Percentiles rank a stretch among this genome's conserved stretches.
These are phyloP conservation scores for Nemania serpens DNA, from an alignment of 2,329 filamentous ascomycete genomes.

Conservation along the genomic window DNA sequence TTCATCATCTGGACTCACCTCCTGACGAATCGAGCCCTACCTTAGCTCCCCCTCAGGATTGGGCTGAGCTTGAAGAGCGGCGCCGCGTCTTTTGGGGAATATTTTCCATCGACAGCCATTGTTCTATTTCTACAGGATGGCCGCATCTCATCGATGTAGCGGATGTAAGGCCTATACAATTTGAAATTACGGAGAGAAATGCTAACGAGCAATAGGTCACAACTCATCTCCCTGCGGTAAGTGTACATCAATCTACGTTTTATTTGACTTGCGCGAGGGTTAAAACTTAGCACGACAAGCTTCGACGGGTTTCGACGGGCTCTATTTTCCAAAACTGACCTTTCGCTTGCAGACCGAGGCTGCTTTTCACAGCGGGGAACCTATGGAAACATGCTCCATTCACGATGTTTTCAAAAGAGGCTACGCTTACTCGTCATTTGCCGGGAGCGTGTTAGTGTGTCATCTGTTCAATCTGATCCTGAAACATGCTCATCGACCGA, in stretches of 20 bases:
- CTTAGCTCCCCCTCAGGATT: slow-evolving; percentile 73
- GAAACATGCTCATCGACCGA: slow-evolving; percentile 75
- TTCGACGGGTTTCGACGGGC: background rate
- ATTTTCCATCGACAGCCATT: slow-evolving; percentile 83
- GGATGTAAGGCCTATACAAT: slow-evolving; percentile 54
- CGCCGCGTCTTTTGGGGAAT: slow-evolving; percentile 84
- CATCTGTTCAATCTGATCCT: slow-evolving; percentile 82
- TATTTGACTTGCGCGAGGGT: background rate
- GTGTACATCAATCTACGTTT: slow-evolving; percentile 8
- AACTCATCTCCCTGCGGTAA: slow-evolving; percentile 70
- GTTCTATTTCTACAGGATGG: slow-evolving; percentile 89
- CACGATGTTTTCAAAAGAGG: slow-evolving; percentile 64
- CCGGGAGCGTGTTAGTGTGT: slow-evolving; percentile 73
- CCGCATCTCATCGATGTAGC: slow-evolving; percentile 76
- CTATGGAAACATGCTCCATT: slow-evolving; percentile 66
- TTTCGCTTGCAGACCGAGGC: slow-evolving; percentile 64
- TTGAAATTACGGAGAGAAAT: background rate
- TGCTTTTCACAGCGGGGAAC: slow-evolving; percentile 69
- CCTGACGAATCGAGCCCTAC: slow-evolving; percentile 63
- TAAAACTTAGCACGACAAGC: background rate
- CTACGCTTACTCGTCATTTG: slow-evolving; percentile 70
- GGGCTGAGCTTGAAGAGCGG: slow-evolving; percentile 81
- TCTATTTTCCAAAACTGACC: slow-evolving; percentile 21
- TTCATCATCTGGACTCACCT: slow-evolving; percentile 52
- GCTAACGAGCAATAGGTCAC: slow-evolving; percentile 56